Percentiles rank a stretch among this genome's conserved stretches.
Conservation (phyloP, 768 basidiomycete species). For the Tricholoma hemisulphureum region DNA sequence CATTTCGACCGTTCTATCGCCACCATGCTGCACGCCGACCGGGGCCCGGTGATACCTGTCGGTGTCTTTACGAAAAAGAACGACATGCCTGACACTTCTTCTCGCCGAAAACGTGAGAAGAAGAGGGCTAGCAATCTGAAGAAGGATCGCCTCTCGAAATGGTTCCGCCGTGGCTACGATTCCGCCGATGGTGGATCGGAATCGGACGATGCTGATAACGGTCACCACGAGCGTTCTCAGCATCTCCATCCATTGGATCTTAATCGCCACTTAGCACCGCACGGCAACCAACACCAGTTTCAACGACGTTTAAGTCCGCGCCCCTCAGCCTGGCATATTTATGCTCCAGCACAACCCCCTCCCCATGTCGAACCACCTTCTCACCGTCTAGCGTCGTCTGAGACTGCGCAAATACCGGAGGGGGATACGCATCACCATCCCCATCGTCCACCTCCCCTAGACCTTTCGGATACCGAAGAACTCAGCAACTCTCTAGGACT, state of each 20-base stretch:
- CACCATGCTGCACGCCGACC: neutral
- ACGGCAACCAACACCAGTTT: neutral
- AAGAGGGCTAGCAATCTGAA: neutral
- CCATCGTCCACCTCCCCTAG: neutral
- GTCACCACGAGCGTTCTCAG: neutral
- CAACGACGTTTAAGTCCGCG: neutral
- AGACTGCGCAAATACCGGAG: neutral
- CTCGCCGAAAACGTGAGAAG: neutral
- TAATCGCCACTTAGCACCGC: neutral
- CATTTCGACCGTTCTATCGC: conserved; percentile 2
- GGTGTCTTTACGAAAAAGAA: neutral
- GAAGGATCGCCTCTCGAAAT: conserved; percentile 14
- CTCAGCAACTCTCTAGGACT: neutral
- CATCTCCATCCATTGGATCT: neutral
- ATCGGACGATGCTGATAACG: neutral
- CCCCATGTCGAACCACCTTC: neutral
- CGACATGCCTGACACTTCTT: neutral
- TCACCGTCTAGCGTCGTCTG: neutral
- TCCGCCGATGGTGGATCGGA: neutral
- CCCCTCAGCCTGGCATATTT: neutral
- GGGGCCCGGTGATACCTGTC: neutral
- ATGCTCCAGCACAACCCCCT: neutral
- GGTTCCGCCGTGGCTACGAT: neutral
- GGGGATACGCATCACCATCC: neutral
- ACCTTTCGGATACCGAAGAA: neutral